These are phyloP conservation scores for Ophiocordyceps camponoti-rufipedis DNA, from an alignment of 2,329 filamentous ascomycete species.

Conservation along the genomic window DNA sequence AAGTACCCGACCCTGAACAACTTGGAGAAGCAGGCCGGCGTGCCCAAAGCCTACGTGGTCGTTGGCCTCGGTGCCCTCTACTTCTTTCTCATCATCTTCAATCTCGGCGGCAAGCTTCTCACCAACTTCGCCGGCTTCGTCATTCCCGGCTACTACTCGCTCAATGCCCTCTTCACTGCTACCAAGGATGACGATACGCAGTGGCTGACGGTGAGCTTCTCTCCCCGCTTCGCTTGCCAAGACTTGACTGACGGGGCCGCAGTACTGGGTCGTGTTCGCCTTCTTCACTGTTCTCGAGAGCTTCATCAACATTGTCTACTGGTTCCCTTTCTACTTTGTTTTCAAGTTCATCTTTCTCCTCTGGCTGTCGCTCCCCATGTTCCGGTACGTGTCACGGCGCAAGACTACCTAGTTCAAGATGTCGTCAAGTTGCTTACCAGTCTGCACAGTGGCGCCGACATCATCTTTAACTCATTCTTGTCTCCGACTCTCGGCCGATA, in stretches of 20 bases:
- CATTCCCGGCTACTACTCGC: slow-evolving; percentile 70
- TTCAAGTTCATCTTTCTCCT: slow-evolving; percentile 98
- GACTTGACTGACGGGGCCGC: slow-evolving; percentile 6
- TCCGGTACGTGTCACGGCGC: slow-evolving; percentile 45
- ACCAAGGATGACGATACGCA: slow-evolving; percentile 66
- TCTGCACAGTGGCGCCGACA: slow-evolving; percentile 61
- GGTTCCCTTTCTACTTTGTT: slow-evolving; percentile 98
- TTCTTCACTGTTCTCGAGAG: slow-evolving; percentile 74
- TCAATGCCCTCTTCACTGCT: slow-evolving; percentile 55
- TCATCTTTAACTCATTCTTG: slow-evolving; percentile 93
- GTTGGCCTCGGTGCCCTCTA: slow-evolving; percentile 62
- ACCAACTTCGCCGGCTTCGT: slow-evolving; percentile 76
- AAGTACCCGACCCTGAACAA: slow-evolving; percentile 74
- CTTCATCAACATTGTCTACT: slow-evolving; percentile 71
- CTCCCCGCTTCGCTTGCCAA: neutral
- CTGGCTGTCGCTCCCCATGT: slow-evolving; percentile 93
- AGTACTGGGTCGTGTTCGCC: slow-evolving; percentile 81
- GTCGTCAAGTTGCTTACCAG: neutral
- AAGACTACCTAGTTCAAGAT: neutral
- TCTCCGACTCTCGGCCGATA: slow-evolving; percentile 83
- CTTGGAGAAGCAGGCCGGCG: slow-evolving; percentile 65
- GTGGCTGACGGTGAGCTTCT: slow-evolving; percentile 46
- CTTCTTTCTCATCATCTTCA: slow-evolving; percentile 86
- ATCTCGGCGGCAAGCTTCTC: slow-evolving; percentile 74
- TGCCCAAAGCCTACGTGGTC: slow-evolving; percentile 73